Evolutionary conservation across 495 filamentous ascomycete genomes (phyloP), one percentile per base, ranked within the genome.

Genomic region (Podospora sp.): DNA sequence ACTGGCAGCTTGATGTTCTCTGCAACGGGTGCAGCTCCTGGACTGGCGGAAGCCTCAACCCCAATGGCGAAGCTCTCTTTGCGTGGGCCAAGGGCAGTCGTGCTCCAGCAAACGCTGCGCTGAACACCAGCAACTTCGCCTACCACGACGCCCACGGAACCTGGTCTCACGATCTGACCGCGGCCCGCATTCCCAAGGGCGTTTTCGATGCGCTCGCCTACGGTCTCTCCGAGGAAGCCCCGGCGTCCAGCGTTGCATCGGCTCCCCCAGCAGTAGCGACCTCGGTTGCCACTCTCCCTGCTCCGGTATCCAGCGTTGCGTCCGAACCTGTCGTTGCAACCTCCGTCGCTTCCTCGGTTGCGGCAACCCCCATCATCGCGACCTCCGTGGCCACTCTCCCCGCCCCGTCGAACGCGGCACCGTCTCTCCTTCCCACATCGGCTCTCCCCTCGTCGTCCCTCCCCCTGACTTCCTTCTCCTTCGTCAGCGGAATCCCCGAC

Each of bases 1-100:
- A 84, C 69, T 85, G 81, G 80, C 81, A 83, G 22, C 72, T 84
- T 26, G 77, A 78, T 12, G 79, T 80, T 0, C 73, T 80, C 12
- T 84, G 82, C 70, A 71, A 69, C 51, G 79, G 80, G 0, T 84
- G 80, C 67, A 82, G 77, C 56, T 73, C 75, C 21, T 82, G 78
- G 78, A 56, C 60, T 25, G 69, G 65, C 33, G 68, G 70, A 3
- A 68, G 70, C 2, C 63, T 79, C 11, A 69, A 79, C 65, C 75
- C 77, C 18, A 75, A 74, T 52, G 73, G 75, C 24, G 60, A 52
- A 21, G 73, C 72, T 56, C 70, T 36, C 0, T 62, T 77, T 14
- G 75, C 70, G 16, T 77, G 70, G 68, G 75, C 73, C 63, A 77
- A 74, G 27, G 50, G 66, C 16, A 66, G 62, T 35, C 57, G 27